These are phyloP conservation scores for Monosporascus ibericus DNA, from an alignment of 2,329 filamentous ascomycete genomes.

Conservation along the genomic window DNA sequence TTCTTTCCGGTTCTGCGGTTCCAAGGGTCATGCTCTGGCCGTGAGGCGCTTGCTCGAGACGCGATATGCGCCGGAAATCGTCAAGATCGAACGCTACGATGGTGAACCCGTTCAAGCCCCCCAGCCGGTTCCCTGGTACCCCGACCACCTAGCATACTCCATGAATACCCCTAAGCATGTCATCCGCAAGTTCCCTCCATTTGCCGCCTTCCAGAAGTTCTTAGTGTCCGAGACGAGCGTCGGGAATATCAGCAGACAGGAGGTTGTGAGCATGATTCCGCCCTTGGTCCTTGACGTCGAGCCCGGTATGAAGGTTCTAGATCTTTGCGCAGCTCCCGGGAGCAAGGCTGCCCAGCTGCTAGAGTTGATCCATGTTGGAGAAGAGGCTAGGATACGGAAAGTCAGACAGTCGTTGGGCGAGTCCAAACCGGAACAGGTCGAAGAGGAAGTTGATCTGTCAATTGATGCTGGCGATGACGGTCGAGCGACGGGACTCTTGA, in stretches of 20 bases:
- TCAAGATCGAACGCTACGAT: conserved; percentile 75
- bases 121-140: conserved; percentile 81
- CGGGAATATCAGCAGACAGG: conserved; percentile 94
- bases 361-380: conserved; percentile 87
- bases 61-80: conserved; percentile 86
- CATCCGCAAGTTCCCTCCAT: conserved; percentile 86
- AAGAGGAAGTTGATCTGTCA: conserved; percentile 50
- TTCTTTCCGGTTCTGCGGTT: conserved; percentile 95
- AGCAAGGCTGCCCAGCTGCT: conserved; percentile 95
- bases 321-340: conserved; percentile 93
- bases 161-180: conserved; percentile 98
- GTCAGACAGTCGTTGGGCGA: conserved; percentile 55
- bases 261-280: conserved; percentile 98
- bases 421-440: conserved; percentile 21
- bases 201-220: conserved; percentile 95
- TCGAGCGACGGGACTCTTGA: conserved; percentile 80
- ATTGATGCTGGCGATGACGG: conserved; percentile 67
- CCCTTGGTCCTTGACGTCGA: conserved; percentile 86
- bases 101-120: conserved; percentile 78
- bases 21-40: conserved; percentile 87
- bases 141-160: conserved; percentile 89
- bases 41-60: conserved; percentile 85
- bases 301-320: conserved; percentile 87
- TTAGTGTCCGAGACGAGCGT: conserved; percentile 95
- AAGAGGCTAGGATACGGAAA: conserved; percentile 77